Base-by-base conservation (phyloP, 768 basidiomycete genomes). In the Leccinum boreale region DNA sequence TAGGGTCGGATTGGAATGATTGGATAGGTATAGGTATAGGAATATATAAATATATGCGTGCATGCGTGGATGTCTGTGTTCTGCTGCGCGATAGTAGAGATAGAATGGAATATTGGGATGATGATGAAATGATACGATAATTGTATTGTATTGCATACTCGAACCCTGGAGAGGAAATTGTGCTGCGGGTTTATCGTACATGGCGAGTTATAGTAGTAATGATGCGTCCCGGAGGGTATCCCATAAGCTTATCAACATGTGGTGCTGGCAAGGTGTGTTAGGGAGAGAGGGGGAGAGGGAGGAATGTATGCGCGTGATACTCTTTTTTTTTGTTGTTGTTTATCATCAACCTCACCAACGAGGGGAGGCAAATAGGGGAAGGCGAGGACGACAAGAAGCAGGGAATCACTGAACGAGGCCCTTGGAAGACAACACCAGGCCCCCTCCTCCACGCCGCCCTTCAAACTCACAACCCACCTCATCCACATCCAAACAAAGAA, bases 221-320 rank as follows among this genome's bases (percentile, higher is more conserved):
- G 42, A 44, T 19, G 42, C 42, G 48, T 23, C 31, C 48, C 48
- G 39, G 57, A 50, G 56, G 67, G 67, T 63, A 71, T 63, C 61
- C 51, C 49, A 64, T 45, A 53, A 60, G 61, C 10, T 58, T 29
- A 54, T 55, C 55, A 59, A 63, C 57, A 57, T 26, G 42, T 53
- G 39, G 44, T 64, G 52, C 56, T 47, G 49, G 42, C 23, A 57
- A 45, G 46, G 21, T 44, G n/a, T 5, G 19, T 21, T 44, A 19
- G 42, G 42, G 19, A 44, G 19, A 11, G 19, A 28, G 28, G 28
- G 10, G n/a, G n/a, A 42, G 17, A n/a, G 24, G 53, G 19, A 19
- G 52, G 35, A 33, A 39, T 19, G 61, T 24, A 26, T 11, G 17
- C 50, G 59, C 48, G 29, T 29, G 52, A 46, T 51, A 53, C 47